These are phyloP conservation scores for Rhododendron griersonianum DNA, from an alignment of 148 eudicot genomes.

Conservation along the genomic window DNA sequence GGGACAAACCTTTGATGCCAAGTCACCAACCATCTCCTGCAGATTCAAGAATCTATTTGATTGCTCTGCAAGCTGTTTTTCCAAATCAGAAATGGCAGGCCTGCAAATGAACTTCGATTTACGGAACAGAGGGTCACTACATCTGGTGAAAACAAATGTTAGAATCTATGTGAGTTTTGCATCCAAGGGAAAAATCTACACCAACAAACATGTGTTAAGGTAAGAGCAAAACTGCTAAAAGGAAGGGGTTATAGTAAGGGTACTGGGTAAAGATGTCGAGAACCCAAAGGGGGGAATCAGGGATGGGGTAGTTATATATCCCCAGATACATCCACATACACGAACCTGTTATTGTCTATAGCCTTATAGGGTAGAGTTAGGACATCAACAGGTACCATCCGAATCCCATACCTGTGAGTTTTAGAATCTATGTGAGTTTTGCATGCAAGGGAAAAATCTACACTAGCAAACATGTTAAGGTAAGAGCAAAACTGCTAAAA, in stretches of 20 bases:
- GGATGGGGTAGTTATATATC: too few relatives aligned
- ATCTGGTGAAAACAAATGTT: conserved; percentile 10
- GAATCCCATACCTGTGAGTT: too few relatives aligned
- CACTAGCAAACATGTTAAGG: too few relatives aligned
- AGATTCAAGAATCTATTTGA: conserved; percentile 68
- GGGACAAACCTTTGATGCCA: conserved; percentile 81
- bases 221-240: not conserved
- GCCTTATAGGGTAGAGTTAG: too few relatives aligned
- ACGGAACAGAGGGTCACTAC: conserved; percentile 19
- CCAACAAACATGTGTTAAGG: not conserved
- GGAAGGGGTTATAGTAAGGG: not conserved
- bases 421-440: too few relatives aligned
- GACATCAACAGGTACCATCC: too few relatives aligned
- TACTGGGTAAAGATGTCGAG: not conserved
- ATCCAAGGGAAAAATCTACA: not conserved
- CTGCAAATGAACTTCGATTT: conserved; percentile 49
- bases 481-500: too few relatives aligned
- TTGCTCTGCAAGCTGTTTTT: conserved; percentile 73
- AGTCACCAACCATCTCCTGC: conserved; percentile 91
- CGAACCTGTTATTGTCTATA: too few relatives aligned
- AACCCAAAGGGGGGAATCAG: not conserved
- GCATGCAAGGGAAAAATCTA: too few relatives aligned
- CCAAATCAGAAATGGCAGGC: conserved; percentile 94
- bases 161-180: conserved; percentile 1
- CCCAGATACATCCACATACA: too few relatives aligned